Base-by-base conservation (phyloP, 2,329 filamentous ascomycete genomes). In the Aureobasidium sp. region DNA sequence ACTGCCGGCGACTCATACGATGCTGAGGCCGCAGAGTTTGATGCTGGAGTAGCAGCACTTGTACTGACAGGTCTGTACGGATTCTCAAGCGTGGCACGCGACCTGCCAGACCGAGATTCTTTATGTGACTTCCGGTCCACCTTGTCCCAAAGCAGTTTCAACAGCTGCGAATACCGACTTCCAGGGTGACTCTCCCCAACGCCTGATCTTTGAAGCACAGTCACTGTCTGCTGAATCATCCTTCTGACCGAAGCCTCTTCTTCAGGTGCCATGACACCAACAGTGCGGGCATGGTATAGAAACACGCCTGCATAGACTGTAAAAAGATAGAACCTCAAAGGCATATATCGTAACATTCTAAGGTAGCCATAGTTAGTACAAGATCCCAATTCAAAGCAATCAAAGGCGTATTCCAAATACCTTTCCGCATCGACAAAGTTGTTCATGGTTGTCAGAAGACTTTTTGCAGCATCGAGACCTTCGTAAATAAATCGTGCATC, bases 401-500 rank as follows among this genome's bases (percentile, higher is more conserved):
- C 2, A 15, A 46, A 13, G 20, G 8, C 24, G 34, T 12, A 5
- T 37, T 8, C 9, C 27, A 55, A 53, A 3, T 32, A 71, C 64
- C 75, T 75, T 63, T 79, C 78, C 0, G 78, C 76, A 62, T 79
- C 76, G 26, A 80, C 77, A 61, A 79, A 80, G 53, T 77, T 79
- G 68, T 79, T 80, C 53, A 77, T 74, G 37, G 78, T 80, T n/a
- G 76, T 79, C 3, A 80, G 70, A 15, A 80, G 73, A 26, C 76
- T 77, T 68, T 80, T 80, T 8, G 78, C 78, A 0, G 78, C 78
- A 63, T 80, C 78, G 4, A 80, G 73, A 0, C 77, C 77, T 68
- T 80, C 78, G 66, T 79, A 80, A 56, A 80, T 80, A 69, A 80
- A 80, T 2, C 78, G 70, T 1, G 77, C 78, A 61, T 80, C 78